These are phyloP conservation scores for Psilocybe sp. DNA, from an alignment of 768 basidiomycete species.

Conservation along the genomic window DNA sequence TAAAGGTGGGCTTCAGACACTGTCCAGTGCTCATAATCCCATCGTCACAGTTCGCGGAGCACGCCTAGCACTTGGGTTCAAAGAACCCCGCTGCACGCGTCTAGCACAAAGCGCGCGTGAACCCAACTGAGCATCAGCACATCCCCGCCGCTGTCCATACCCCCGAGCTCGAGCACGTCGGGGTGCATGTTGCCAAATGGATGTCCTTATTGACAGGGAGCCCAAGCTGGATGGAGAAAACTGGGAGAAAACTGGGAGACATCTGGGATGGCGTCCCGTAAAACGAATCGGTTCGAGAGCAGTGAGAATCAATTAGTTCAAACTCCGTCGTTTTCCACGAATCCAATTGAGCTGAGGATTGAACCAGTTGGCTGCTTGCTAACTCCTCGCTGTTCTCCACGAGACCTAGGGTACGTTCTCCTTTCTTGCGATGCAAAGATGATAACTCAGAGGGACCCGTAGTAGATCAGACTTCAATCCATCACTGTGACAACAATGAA, in stretches of 20 bases:
- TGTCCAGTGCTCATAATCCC: conserved; percentile 72
- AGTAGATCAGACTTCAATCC: no score
- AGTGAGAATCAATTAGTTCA: no score
- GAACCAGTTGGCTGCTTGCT: no score
- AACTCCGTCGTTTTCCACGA: no score
- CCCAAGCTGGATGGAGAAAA: conserved; percentile 49
- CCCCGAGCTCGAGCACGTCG: conserved; percentile 60
- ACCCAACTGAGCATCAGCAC: conserved; percentile 69
- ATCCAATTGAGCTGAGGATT: no score
- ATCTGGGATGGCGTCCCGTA: conserved; percentile 83
- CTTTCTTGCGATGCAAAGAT: no score
- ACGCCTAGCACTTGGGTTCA: conserved; percentile 64
- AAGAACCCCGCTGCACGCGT: conserved; percentile 67
- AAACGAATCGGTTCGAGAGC: conserved; percentile 58
- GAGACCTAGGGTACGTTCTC: no score
- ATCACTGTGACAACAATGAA: no score
- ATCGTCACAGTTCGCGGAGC: conserved; percentile 70
- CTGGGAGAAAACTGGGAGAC: no score
- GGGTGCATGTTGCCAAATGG: conserved; percentile 70
- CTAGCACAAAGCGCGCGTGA: conserved; percentile 75
- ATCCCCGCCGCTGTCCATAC: conserved; percentile 63
- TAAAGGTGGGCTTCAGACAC: conserved; percentile 54
- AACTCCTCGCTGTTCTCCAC: no score
- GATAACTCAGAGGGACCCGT: no score
- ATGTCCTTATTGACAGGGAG: conserved; percentile 62